Percentiles rank a stretch among this genome's conserved stretches.
These are phyloP conservation scores for Fusarium staphyleae DNA, from an alignment of 2,329 filamentous ascomycete genomes.

Conservation along the genomic window DNA sequence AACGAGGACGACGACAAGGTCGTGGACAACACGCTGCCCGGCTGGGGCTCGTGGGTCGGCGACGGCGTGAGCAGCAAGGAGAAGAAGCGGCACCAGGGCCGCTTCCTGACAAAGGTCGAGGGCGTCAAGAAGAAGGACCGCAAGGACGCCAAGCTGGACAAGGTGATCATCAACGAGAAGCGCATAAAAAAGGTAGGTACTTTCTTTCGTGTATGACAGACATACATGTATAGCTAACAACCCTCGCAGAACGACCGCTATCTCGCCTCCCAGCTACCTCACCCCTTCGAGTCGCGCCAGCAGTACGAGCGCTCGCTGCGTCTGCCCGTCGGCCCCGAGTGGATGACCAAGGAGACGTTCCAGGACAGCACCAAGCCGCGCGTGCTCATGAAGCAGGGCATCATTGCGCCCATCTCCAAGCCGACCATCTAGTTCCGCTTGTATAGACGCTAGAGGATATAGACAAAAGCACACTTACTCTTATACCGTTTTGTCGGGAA, in stretches of 20 bases:
- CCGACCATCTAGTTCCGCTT: constrained; percentile 56
- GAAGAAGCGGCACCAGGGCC: constrained; percentile 67
- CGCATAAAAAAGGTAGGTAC: constrained; percentile 77
- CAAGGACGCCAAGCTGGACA: constrained; percentile 81
- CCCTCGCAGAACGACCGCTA: constrained; percentile 77
- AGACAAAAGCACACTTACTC: constrained; percentile 17
- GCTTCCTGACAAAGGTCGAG: constrained; percentile 70
- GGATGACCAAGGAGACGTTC: constrained; percentile 95
- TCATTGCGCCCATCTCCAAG: constrained; percentile 87
- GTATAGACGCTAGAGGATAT: constrained; percentile 17
- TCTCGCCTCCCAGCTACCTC: constrained; percentile 81
- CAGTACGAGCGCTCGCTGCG: constrained; percentile 92
- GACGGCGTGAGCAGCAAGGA: constrained; percentile 78
- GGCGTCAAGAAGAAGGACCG: constrained; percentile 79
- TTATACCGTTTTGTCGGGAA: too few species aligned
- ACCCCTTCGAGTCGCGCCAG: constrained; percentile 84
- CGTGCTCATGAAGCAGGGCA: constrained; percentile 87
- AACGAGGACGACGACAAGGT: constrained; percentile 84
- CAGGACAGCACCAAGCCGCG: constrained; percentile 89
- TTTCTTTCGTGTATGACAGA: background rate
- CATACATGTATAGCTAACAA: constrained; percentile 2
- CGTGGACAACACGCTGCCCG: constrained; percentile 84
- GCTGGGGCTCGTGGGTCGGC: constrained; percentile 94
- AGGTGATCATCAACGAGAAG: constrained; percentile 94
- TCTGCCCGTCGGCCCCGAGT: constrained; percentile 89